phyloP scores from a whole-genome alignment of 2,329 filamentous ascomycete species.

The Elsinoe arachidis region DNA sequence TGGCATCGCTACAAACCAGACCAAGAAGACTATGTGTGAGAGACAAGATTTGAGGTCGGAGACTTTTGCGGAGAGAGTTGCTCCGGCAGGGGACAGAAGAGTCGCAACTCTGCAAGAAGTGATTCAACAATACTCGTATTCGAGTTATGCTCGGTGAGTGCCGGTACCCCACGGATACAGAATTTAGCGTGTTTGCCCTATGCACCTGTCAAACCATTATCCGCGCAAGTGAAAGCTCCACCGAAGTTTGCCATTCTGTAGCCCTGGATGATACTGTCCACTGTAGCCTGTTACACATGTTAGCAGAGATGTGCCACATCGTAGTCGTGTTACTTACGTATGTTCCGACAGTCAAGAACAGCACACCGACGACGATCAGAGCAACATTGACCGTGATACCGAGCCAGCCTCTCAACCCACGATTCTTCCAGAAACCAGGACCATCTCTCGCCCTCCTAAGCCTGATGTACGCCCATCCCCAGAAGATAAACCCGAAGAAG shows the following conservation, averaged over 20 bases:
- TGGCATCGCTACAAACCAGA: background rate
- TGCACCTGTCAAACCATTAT: slow-evolving; percentile 43
- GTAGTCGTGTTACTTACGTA: slow-evolving; percentile 49
- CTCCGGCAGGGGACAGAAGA: background rate
- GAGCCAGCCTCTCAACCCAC: slow-evolving; percentile 45
- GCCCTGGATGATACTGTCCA: slow-evolving; percentile 65
- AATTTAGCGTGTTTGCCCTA: background rate
- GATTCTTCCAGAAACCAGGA: slow-evolving; percentile 42
- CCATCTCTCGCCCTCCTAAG: slow-evolving; percentile 61
- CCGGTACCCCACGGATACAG: too few relatives aligned
- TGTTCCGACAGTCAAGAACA: slow-evolving; percentile 74
- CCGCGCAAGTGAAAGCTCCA: slow-evolving; percentile 64
- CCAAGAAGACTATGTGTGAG: background rate
- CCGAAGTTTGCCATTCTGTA: slow-evolving; percentile 58
- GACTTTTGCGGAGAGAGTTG: background rate
- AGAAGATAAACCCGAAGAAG: slow-evolving; percentile 94
- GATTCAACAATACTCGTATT: too few relatives aligned
- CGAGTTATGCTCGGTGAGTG: too few relatives aligned
- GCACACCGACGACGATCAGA: slow-evolving; percentile 66
- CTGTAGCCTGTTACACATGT: slow-evolving; percentile 33
- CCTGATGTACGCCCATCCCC: slow-evolving; percentile 70
- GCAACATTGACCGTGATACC: slow-evolving; percentile 60
- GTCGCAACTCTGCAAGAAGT: background rate
- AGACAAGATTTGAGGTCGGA: background rate
- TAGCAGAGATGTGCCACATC: slow-evolving; percentile 1